A percentile compares a stretch with the other conserved stretches of the same genome.
phyloP scores from a whole-genome alignment of 73 alveolate genomes.

The Uronychia setigera region DNA sequence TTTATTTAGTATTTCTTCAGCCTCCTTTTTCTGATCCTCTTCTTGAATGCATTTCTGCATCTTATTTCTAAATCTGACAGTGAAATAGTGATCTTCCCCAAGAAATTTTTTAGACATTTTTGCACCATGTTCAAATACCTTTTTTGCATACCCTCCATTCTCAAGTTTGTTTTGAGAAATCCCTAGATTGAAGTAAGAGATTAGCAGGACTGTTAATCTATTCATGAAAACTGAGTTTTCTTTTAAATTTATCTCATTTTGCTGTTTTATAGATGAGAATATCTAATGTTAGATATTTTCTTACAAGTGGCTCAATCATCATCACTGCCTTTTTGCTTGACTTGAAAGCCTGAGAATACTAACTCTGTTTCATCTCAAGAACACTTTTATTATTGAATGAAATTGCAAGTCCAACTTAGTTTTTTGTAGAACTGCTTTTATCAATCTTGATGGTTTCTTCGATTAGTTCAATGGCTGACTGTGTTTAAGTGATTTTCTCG shows the following conservation, averaged over 20 bases:
- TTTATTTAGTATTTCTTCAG: not conserved
- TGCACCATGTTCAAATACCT: slow-evolving; percentile 43
- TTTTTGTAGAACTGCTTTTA: not conserved
- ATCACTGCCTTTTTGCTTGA: slow-evolving; percentile 45
- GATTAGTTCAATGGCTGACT: not conserved
- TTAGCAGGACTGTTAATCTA: slow-evolving; percentile 38
- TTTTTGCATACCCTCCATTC: slow-evolving; percentile 21
- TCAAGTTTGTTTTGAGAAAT: slow-evolving; percentile 29
- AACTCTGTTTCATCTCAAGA: slow-evolving; percentile 21
- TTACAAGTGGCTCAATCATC: slow-evolving; percentile 41
- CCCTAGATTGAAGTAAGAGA: slow-evolving; percentile 55
- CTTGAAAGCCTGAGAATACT: slow-evolving; percentile 32
- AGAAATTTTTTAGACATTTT: slow-evolving; percentile 39
- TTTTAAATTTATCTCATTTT: not conserved
- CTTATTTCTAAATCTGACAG: slow-evolving; percentile 14
- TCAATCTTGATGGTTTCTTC: slow-evolving; percentile 10
- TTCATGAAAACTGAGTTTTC: slow-evolving; percentile 19
- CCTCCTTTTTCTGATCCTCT: not conserved
- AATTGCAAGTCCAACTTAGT: slow-evolving; percentile 21
- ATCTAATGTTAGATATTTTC: not conserved
- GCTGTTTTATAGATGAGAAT: slow-evolving; percentile 26
- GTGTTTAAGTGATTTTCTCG: not conserved
- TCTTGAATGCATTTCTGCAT: not conserved
- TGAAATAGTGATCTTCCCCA: slow-evolving; percentile 57
- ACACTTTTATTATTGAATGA: slow-evolving; percentile 48